phyloP scores from a whole-genome alignment of 192 early-diverging fungal genomes.

The Phycomyces blakesleeanus region DNA sequence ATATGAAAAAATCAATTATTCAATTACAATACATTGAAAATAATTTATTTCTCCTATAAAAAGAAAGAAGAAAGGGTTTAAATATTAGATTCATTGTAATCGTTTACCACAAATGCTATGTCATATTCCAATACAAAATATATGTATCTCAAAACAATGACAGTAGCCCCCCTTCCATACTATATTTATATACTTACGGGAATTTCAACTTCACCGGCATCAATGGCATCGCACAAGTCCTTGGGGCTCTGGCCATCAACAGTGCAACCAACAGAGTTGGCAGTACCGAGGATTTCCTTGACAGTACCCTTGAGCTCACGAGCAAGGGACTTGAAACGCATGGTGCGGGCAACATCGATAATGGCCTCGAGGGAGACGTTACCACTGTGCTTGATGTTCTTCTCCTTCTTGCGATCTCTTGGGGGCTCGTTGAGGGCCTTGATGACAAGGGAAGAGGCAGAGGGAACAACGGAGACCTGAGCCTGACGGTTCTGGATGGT shows the following conservation, averaged over 20 bases:
- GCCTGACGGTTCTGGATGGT: conserved; percentile 99
- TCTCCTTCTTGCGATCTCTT: conserved; percentile 98
- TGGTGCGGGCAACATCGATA: conserved; percentile 90
- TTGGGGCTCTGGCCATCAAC: conserved; percentile 92
- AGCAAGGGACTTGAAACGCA: conserved; percentile 90
- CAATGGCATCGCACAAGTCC: conserved; percentile 80
- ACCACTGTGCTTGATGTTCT: conserved; percentile 97
- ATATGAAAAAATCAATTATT: too few species aligned
- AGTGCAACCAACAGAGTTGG: conserved; percentile 92
- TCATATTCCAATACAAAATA: too few species aligned
- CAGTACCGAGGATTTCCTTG: conserved; percentile 92
- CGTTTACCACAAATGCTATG: too few species aligned
- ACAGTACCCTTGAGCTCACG: conserved; percentile 91
- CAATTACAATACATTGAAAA: too few species aligned
- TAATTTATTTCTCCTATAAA: too few species aligned
- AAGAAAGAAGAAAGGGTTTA: too few species aligned
- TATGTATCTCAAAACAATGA: too few species aligned
- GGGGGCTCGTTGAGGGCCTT: conserved; percentile 93
- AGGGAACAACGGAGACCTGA: conserved; percentile 89
- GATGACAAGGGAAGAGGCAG: conserved; percentile 93
- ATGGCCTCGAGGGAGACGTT: conserved; percentile 91
- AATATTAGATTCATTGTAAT: too few species aligned
- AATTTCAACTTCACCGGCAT: conserved; percentile 77
- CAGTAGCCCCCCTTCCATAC: background rate
- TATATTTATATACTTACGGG: conserved; percentile 27